Base-by-base conservation (phyloP, 805 yeast species). In the Barnettozyma vustinii region DNA sequence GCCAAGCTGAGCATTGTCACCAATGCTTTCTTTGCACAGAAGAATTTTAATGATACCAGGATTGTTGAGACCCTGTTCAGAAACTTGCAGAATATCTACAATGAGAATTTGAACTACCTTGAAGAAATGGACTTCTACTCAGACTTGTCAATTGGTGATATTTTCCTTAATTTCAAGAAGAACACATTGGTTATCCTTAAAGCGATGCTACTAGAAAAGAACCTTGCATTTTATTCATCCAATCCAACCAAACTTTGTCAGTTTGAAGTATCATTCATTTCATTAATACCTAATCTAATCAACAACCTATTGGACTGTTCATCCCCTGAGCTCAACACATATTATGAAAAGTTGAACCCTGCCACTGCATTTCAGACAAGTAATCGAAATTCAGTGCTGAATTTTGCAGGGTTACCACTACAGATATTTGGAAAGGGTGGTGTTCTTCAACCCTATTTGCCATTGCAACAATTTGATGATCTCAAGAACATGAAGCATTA, bases 1-100 rank as follows among this genome's bases (percentile, higher is more conserved):
- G 97, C 94, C 58, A 94, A 94, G 64, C 69, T 94, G 53, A 84
- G 96, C 42, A 88, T 94, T 23, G 87, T 92, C 27, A 91, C 98
- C 0, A 80, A 83, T 51, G 85, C 90, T 1, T 92, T 83, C 65
- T 94, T 94, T 61, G 73, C 80, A 44, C 99, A 94, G 61, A 79
- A 76, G 42, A 81, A 86, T 61, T 87, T 94, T 57, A 72, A 74
- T 26, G 95, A 94, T 65, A 76, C 76, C 51, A 71, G 75, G 4
- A 75, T 92, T 23, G 75, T 92, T 35, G 81, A 80, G 45, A 77
- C 83, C 18, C 70, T 92, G 36, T 88, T 80, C 61, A 86, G 81
- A 15, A 89, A 84, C 63, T 65, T 86, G 46, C 72, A 77, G 47
- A 63, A 67, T 16, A 68, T 70, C 15, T 79, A 76, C 52, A 49